These are phyloP conservation scores for Sporothrix brasiliensis DNA, from an alignment of 2,329 filamentous ascomycete genomes.

Conservation along the genomic window DNA sequence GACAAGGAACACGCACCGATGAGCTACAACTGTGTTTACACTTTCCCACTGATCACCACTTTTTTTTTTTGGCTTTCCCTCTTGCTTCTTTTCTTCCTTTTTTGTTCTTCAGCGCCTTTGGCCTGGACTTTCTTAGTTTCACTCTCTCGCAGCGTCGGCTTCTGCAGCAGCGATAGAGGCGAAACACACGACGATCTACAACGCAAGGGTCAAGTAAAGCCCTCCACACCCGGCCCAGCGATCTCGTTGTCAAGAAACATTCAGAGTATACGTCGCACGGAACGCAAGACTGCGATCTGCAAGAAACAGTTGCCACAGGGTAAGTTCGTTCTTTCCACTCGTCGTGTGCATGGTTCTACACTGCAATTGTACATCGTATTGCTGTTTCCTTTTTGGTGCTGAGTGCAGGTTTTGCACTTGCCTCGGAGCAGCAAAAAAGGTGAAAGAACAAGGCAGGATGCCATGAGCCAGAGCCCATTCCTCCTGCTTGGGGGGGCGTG, in stretches of 20 bases:
- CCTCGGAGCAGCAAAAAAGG: conserved; percentile 10
- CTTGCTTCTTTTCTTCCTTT: background rate
- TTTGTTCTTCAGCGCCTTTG: background rate
- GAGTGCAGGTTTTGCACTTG: background rate
- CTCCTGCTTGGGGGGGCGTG: conserved; percentile 23
- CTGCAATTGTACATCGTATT: background rate
- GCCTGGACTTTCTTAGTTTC: background rate
- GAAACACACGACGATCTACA: background rate
- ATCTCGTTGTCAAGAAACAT: background rate
- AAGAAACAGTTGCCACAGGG: conserved; percentile 7
- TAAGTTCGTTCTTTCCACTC: conserved; percentile 12
- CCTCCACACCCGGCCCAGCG: background rate
- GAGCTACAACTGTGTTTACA: background rate
- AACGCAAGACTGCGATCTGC: background rate
- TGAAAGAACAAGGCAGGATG: background rate
- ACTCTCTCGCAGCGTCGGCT: background rate
- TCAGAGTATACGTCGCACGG: too few relatives aligned
- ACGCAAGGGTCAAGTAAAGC: conserved; percentile 1
- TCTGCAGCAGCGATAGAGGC: background rate
- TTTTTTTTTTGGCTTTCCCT: background rate
- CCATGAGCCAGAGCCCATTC: background rate
- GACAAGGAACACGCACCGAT: background rate
- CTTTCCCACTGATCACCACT: background rate
- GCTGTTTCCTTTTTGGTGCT: conserved; percentile 2
- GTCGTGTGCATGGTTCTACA: background rate